phyloP scores from a whole-genome alignment of 495 filamentous ascomycete species.

The Chaetomium fimeti region DNA sequence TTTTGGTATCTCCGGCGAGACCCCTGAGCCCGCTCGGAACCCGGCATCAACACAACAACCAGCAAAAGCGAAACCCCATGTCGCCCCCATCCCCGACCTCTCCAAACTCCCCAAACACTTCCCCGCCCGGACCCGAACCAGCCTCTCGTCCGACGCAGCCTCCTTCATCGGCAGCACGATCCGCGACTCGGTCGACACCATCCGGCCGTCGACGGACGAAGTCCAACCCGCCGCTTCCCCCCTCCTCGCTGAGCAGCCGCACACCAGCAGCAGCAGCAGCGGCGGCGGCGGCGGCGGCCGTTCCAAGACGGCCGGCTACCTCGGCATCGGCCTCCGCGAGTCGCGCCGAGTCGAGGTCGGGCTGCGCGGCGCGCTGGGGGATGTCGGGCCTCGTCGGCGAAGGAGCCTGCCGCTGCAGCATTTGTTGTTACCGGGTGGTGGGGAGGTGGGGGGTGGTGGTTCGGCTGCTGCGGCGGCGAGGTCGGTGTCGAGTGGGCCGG shows the following conservation, averaged over 20 bases:
- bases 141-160: not conserved
- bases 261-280: not conserved
- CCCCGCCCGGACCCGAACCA: not conserved
- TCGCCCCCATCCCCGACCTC: slow-evolving; percentile 11
- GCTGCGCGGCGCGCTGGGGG: slow-evolving; percentile 37
- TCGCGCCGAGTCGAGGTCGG: slow-evolving; percentile 35
- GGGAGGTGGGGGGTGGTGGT: not conserved
- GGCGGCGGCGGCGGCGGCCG: slow-evolving; percentile 12
- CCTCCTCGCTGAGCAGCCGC: not conserved
- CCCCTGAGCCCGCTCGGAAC: not conserved
- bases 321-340: slow-evolving; percentile 44
- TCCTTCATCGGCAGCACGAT: not conserved
- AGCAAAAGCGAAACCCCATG: not conserved
- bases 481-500: not conserved
- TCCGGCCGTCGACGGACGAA: slow-evolving; percentile 17
- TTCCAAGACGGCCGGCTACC: slow-evolving; percentile 42
- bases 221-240: not conserved
- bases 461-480: not conserved
- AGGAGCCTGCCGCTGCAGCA: slow-evolving; percentile 29
- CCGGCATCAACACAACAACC: not conserved
- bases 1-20: not conserved
- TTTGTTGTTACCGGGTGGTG: slow-evolving; percentile 2
- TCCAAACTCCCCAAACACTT: slow-evolving; percentile 6
- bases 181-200: slow-evolving; percentile 30
- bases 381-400: slow-evolving; percentile 21